A percentile compares a stretch with the other conserved stretches of the same genome.
Evolutionary conservation across 768 basidiomycete genomes (phyloP).

Genomic region (Russula virescens): DNA sequence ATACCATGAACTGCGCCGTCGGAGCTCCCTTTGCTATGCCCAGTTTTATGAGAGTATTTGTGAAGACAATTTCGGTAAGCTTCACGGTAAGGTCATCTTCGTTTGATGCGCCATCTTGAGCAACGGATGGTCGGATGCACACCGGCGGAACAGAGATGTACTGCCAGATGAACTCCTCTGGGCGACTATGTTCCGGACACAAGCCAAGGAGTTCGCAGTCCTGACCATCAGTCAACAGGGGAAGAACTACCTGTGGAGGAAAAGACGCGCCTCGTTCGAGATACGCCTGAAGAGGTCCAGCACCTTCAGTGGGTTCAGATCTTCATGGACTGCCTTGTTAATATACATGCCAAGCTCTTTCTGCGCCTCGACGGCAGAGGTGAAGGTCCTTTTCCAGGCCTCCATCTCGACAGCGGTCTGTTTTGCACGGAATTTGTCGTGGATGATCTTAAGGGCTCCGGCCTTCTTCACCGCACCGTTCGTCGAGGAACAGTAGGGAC

Average conservation of each 20-base stretch:
- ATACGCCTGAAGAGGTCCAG: constrained; percentile 89
- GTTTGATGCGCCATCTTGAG: constrained; percentile 96
- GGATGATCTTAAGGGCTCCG: constrained; percentile 91
- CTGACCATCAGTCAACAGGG: constrained; percentile 35
- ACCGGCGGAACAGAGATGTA: constrained; percentile 98
- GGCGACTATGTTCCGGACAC: constrained; percentile 81
- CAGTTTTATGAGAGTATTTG: constrained; percentile 87
- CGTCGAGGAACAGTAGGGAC: constrained; percentile 86
- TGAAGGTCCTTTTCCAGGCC: constrained; percentile 78
- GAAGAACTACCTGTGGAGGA: not conserved
- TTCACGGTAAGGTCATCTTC: constrained; percentile 99
- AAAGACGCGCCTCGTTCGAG: constrained; percentile 69
- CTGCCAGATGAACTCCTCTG: constrained; percentile 98
- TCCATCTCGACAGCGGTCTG: constrained; percentile 88
- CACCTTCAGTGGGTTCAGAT: constrained; percentile 91
- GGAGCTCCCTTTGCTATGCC: constrained; percentile 84
- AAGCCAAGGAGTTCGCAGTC: constrained; percentile 94
- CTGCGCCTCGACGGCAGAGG: constrained; percentile 74
- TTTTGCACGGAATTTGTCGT: constrained; percentile 95
- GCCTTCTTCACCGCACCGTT: constrained; percentile 97
- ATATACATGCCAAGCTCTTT: constrained; percentile 82
- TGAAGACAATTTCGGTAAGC: constrained; percentile 92
- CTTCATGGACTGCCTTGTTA: constrained; percentile 84
- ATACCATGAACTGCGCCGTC: constrained; percentile 83
- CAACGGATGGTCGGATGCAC: constrained; percentile 94